Evolutionary conservation across 2,329 filamentous ascomycete species (phyloP).

Genomic region (Colletotrichum lini): DNA sequence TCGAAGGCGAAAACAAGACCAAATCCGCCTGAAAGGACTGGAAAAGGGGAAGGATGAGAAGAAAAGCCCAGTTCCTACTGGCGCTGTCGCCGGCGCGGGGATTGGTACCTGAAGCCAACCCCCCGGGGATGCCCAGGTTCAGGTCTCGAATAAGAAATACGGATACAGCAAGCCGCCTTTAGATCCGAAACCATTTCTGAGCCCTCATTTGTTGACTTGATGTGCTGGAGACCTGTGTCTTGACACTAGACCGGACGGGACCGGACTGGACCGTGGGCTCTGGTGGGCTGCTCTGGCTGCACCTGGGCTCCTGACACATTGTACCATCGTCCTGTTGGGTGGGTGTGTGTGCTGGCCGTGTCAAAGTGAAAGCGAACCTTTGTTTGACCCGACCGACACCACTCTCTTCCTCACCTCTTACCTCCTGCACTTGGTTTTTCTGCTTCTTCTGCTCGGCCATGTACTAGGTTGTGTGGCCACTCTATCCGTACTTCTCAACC

Average conservation of each 20-base stretch:
- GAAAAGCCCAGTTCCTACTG: background rate
- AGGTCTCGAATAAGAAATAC: constrained; percentile 23
- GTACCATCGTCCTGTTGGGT: constrained; percentile 4
- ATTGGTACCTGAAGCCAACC: constrained; percentile 9
- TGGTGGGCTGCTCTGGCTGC: constrained; percentile 23
- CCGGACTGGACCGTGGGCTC: constrained; percentile 37
- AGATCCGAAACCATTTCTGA: constrained; percentile 36
- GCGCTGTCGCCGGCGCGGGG: constrained; percentile 1
- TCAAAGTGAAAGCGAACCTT: constrained; percentile 14
- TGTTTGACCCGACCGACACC: constrained; percentile 22
- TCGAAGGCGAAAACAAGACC: background rate
- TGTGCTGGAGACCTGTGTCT: constrained; percentile 26
- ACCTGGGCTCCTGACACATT: constrained; percentile 10
- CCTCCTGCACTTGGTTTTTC: constrained; percentile 28
- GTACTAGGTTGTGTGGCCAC: background rate
- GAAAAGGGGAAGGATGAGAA: background rate
- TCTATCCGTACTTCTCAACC: constrained; percentile 4
- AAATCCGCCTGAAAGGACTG: background rate
- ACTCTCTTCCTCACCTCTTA: constrained; percentile 17
- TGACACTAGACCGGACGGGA: constrained; percentile 32
- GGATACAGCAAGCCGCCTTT: constrained; percentile 18
- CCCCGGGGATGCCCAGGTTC: constrained; percentile 11
- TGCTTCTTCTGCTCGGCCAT: constrained; percentile 7
- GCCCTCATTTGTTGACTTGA: constrained; percentile 30
- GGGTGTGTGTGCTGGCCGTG: constrained; percentile 14